Base-by-base conservation (phyloP, 805 yeast species). In the Candida suzukii region DNA sequence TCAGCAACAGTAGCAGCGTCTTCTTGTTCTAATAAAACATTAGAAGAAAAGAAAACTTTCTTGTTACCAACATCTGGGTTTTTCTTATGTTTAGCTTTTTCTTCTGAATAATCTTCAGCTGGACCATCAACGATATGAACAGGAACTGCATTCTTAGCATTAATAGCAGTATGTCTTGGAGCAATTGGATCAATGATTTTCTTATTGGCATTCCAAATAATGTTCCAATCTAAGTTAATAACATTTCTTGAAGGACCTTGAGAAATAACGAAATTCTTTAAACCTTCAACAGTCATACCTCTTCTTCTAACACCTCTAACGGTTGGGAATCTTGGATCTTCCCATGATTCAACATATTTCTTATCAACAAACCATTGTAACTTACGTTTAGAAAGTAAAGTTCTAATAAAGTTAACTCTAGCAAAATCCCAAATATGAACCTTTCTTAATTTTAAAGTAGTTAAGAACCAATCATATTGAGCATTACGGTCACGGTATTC, bases 281-380 rank as follows among this genome's bases (percentile, higher is more conserved):
- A 78, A 51, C 98, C 99, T 71, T 93, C 97, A 48, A 93, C 95
- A 31, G 96, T 80, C 99, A 93, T 93, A 72, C 99, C 99, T 73
- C 99, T 85, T 75, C 99, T 83, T 73, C 97, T 87, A 41, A 91
- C 96, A 72, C 99, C 99, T 67, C 98, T 83, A 31, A 93, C 96
- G 37, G 99, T 93, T 53, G 99, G 99, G 88, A 93, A 93, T 66
- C 99, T 78, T 54, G 99, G 99, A 66, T 93, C 99, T 60, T 93
- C 97, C 99, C 99, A 93, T 69, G 88, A 88, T 20, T 75, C 57
- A 44, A 93, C 99, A 54, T 83, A 73, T 34, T 77, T 71, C 64
- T 87, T 83, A 71, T 93, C 98, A 48, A 93, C 99, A 67, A 93
- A 88, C 99, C 99, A 93, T 71, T 95, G 99, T 61, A 93, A 75